Evolutionary conservation across 2,329 filamentous ascomycete genomes (phyloP).

Genomic region (Metarhizium guizhouense): DNA sequence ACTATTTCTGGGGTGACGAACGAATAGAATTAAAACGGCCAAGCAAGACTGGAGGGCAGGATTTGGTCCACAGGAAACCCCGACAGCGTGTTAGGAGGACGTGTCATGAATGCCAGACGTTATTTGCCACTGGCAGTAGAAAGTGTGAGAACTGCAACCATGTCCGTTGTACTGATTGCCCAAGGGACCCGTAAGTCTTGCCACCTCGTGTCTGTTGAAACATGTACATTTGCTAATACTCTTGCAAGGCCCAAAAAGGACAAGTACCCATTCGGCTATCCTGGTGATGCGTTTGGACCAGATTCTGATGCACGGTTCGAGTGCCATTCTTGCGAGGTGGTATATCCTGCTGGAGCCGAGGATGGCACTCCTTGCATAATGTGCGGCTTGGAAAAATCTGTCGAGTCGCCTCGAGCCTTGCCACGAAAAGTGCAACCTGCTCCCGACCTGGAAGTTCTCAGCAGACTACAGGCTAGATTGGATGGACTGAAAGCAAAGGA

Average conservation of each 20-base stretch:
- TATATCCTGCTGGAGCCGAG: constrained; percentile 42
- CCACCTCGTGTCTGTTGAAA: neutral
- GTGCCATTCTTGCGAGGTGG: constrained; percentile 54
- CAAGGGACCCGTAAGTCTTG: constrained; percentile 62
- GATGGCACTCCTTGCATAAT: constrained; percentile 47
- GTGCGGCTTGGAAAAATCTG: constrained; percentile 53
- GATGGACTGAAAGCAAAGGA: constrained; percentile 24
- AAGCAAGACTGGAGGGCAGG: constrained; percentile 57
- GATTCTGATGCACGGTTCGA: constrained; percentile 43
- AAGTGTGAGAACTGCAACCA: constrained; percentile 63
- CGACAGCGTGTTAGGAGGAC: constrained; percentile 65
- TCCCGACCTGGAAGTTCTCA: constrained; percentile 52
- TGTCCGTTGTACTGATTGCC: constrained; percentile 69
- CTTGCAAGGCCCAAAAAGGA: constrained; percentile 49
- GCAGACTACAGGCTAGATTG: constrained; percentile 47
- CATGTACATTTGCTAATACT: neutral
- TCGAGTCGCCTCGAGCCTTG: constrained; percentile 47
- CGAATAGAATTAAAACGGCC: constrained; percentile 52
- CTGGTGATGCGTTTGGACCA: constrained; percentile 51
- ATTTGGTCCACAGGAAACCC: constrained; percentile 62
- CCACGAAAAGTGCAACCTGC: constrained; percentile 52
- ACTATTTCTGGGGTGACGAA: constrained; percentile 36
- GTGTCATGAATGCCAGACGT: constrained; percentile 64
- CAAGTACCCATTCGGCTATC: constrained; percentile 63
- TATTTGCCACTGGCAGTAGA: constrained; percentile 52